Base-by-base conservation (phyloP, 805 yeast genomes). In the Yamadazyma sp. region DNA sequence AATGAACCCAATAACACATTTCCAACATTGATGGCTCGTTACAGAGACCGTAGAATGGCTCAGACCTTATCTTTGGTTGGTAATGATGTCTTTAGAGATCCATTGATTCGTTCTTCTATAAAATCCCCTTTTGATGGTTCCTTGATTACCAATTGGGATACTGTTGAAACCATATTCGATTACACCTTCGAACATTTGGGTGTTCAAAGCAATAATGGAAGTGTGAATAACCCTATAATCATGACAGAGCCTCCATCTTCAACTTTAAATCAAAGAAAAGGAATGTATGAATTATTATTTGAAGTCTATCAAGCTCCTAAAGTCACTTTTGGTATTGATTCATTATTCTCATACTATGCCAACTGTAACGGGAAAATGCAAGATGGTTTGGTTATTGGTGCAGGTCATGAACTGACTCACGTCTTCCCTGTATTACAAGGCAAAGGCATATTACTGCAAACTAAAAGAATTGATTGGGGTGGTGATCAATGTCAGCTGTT, bases 391-490 rank as follows among this genome's bases (percentile, higher is more conserved):
- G 87, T 91, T 2, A 72, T 93, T 30, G 82, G 86, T 7, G 68
- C 87, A 5, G 96, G 96, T 3, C 73, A 86, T 57, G 93, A 89
- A 48, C 75, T 86, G 35, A 83, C 95, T 0, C 81, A 80, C 52
- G 59, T 93, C 0, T 78, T 91, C 12, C 98, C 98, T 0, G 86
- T 91, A 2, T 44, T 86, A 2, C 54, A 75, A n/a, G 87, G 88
- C 0, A 64, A 65, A 35, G 89, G 94, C 0, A 45, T 80, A 2
- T 56, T 86, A 36, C 62, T 73, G 18, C 82, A 80, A 39, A 66
- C 88, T 7, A 88, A 87, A 50, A 69, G 98, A 50, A 76, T 93
- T 24, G 87, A 86, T 53, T 86, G 93, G 86, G 98, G 98, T 41
- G 98, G 96, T 8, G 75, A 76, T 42, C 84, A 76, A 28, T 73